Evolutionary conservation across 768 basidiomycete species (phyloP).

Genomic region (Inosperma sp.): DNA sequence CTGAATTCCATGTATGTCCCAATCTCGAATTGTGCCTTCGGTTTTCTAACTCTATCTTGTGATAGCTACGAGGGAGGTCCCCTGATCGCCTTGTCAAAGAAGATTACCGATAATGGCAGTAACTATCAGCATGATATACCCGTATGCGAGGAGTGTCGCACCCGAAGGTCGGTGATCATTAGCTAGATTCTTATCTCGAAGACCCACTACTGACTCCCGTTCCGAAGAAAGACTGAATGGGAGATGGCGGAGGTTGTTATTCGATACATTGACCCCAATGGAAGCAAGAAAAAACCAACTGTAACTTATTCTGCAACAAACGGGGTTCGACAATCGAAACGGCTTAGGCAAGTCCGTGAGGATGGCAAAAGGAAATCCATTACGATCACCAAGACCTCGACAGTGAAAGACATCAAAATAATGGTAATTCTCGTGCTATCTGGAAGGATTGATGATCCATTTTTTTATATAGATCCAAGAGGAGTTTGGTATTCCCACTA

Average conservation of each 20-base stretch:
- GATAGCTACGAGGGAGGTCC: slow-evolving; percentile 56
- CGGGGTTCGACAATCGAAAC: slow-evolving; percentile 62
- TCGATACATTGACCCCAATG: slow-evolving; percentile 15
- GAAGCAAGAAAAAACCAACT: slow-evolving; percentile 12
- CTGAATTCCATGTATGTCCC: slow-evolving; percentile 56
- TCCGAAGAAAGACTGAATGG: slow-evolving; percentile 51
- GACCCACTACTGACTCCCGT: slow-evolving; percentile 4
- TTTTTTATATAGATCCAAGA: slow-evolving; percentile 49
- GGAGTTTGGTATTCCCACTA: slow-evolving; percentile 62
- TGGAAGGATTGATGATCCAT: not conserved
- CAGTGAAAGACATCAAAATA: slow-evolving; percentile 76
- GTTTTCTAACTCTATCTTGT: slow-evolving; percentile 12
- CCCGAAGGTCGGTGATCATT: slow-evolving; percentile 44
- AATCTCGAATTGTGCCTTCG: slow-evolving; percentile 6
- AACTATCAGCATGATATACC: slow-evolving; percentile 45
- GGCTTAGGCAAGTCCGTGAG: slow-evolving; percentile 56
- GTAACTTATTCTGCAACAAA: slow-evolving; percentile 32
- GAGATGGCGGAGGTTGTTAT: slow-evolving; percentile 58
- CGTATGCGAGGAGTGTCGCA: slow-evolving; percentile 59
- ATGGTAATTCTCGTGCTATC: slow-evolving; percentile 40
- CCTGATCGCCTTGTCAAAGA: slow-evolving; percentile 36
- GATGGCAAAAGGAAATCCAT: slow-evolving; percentile 47
- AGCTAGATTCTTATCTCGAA: not conserved
- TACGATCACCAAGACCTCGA: slow-evolving; percentile 57
- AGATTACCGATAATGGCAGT: slow-evolving; percentile 26